Base-by-base conservation (phyloP, 495 filamentous ascomycete species). In the Astrothelium subdiscretum region DNA sequence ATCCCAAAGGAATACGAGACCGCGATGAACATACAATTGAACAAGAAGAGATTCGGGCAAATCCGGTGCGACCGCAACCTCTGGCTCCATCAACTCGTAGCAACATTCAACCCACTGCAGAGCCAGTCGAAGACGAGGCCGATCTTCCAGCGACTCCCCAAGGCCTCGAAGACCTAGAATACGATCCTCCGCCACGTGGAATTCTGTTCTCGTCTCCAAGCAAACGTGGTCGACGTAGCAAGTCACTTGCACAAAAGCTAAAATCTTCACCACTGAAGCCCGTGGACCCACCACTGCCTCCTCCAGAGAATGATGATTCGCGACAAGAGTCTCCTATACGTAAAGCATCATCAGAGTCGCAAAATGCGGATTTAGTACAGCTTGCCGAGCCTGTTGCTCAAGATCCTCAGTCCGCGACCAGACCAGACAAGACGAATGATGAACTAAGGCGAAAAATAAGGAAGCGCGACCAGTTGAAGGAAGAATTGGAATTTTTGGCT, bases 201-300 rank as follows among this genome's bases (percentile, higher is more conserved):
- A 64, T 70, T 35, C 58, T 70, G 0, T 67, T 31, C 29, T 68
- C 66, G 59, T 70, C 68, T 12, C 68, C 68, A 12, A 67, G 58
- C 62, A 70, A 64, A 32, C 66, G 64, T 12, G 63, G 62, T 29
- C 64, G 59, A 2, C 62, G 59, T 31, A 31, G 20, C 24, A 70
- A 66, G 38, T 60, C 40, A 52, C 27, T 59, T 1, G 57, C 43
- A 42, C 31, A 59, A 42, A 59, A 59, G 18, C 26, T 32, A 13
- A 63, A 63, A 59, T 51, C 62, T 3, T 65, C 65, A 31, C 62
- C 64, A 27, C 38, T 60, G 13, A 60, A 61, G 58, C 44, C 59
- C 20, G 27, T 57, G 8, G 57, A 60, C 20, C 58, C 10, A 20
- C 48, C n/a, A 4, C 4, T 6, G 24, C 22, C 48, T 29, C n/a